Base-by-base conservation (phyloP, 768 basidiomycete genomes). In the Hericium alpestre region DNA sequence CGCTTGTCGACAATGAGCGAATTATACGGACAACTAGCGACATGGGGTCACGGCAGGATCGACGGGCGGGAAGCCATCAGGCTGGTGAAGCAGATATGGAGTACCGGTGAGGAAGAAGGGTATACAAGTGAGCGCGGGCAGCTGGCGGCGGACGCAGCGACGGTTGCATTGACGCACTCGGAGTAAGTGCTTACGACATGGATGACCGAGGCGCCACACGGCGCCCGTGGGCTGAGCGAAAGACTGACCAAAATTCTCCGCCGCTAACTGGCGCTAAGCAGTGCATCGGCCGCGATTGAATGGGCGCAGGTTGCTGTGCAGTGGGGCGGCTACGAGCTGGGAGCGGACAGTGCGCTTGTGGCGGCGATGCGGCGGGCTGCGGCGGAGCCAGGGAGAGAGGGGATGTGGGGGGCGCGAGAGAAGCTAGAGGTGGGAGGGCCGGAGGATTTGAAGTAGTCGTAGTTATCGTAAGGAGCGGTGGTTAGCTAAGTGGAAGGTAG, bases 41-140 rank as follows among this genome's bases (percentile, higher is more conserved):
- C 70, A 8, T 87, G 85, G 85, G 76, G 73, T 2, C 63, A 65
- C 13, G 63, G 70, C 4, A 54, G 58, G 5, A 76, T 85, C 20
- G 71, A 67, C 40, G 83, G 82, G 6, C 56, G 53, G 2, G 74
- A 83, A 55, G 83, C 83, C 3, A 72, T 81, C 58, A 66, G 70
- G 12, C 62, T 73, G 4, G 77, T 76, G 38, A 70, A 73, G 54
- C 64, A 72, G 54, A 83, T 84, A 22, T 86, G 83, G 84, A 59
- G 68, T 10, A 56, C 83, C 7, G 83, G 78, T 37, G 77, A 81
- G 38, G 73, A 78, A 60, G 84, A 86, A 69, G 81, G 80, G 0
- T 86, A 86, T 63, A 77, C 74, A 74, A 84, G 82, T 63, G 84
- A 82, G 68, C 72, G 83, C 40, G 84, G 84, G 10, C 71, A 75